These are phyloP conservation scores for Scalesia atractyloides DNA, from an alignment of 129 eudicot species.

Conservation along the genomic window DNA sequence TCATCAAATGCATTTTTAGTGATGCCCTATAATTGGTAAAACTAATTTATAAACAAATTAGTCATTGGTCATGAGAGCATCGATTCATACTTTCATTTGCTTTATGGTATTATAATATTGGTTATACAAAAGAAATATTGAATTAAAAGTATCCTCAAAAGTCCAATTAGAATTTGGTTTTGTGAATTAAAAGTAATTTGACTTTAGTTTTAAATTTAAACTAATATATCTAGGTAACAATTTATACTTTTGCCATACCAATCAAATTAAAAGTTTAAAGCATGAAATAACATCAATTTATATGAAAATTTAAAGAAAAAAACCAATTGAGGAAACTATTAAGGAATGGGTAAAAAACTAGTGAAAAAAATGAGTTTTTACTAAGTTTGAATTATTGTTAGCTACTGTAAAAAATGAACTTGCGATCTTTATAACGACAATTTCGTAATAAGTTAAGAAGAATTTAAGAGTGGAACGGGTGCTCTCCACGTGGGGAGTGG, in stretches of 20 bases:
- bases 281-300: neutral
- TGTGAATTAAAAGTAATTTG: slow-evolving; percentile 28
- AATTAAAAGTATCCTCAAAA: slow-evolving; percentile 25
- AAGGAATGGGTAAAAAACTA: too few species aligned
- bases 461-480: too few species aligned
- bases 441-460: too few species aligned
- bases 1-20: slow-evolving; percentile 31
- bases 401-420: too few species aligned
- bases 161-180: slow-evolving; percentile 24
- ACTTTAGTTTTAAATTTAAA: slow-evolving; percentile 12
- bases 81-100: slow-evolving; percentile 13
- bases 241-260: slow-evolving; percentile 15
- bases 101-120: slow-evolving; percentile 20
- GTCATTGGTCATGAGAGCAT: slow-evolving; percentile 32
- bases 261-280: neutral
- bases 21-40: slow-evolving; percentile 26
- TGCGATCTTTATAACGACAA: too few species aligned
- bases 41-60: slow-evolving; percentile 21
- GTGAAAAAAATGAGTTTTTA: too few species aligned
- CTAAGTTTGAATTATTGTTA: too few species aligned
- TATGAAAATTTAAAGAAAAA: neutral
- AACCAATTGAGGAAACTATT: neutral
- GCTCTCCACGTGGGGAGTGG: too few species aligned
- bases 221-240: neutral
- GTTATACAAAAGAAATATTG: neutral